Base-by-base conservation (phyloP, 768 basidiomycete genomes). In the Boletus reticulatus region DNA sequence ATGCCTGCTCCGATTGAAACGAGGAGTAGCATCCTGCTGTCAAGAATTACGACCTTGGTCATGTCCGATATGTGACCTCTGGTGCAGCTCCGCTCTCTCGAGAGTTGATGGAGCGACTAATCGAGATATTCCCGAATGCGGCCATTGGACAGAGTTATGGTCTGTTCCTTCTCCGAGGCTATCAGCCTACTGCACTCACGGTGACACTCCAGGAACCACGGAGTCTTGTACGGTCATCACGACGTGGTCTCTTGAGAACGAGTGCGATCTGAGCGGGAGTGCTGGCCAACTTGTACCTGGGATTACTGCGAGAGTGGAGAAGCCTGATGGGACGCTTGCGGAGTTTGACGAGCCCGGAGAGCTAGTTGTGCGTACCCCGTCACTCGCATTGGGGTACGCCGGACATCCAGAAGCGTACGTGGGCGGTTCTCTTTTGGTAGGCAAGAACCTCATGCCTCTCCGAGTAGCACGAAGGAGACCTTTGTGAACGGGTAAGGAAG, bases 101-200 rank as follows among this genome's bases (percentile, higher is more conserved):
- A 31, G 80, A 84, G 57, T 62, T 83, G n/a, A 81, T 78, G 57
- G 65, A 73, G 34, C 75, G 75, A 59, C 70, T 84, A 24, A 63
- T 65, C 17, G 66, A 74, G 38, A 58, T 79, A 34, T 77, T 86
- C 34, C 85, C 85, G 0, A 60, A 73, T 16, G 76, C 76, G 2
- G 70, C 72, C 52, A 75, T 86, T n/a, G 83, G 81, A n/a, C 85
- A 86, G 64, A 79, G 77, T 16, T 86, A 84, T 65, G 84, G 84
- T 83, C 53, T 37, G 66, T 60, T 20, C n/a, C 31, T 47, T 16
- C 19, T 22, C 27, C 3, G 13, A 39, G 37, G 20, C 17, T 10
- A 32, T 44, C 38, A 16, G 1, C 12, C 9, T 49, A 4, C 20
- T 20, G 9, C 5, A 24, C 41, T 48, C 5, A 62, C 38, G 1